These are phyloP conservation scores for Nicotiana sylvestris DNA, from an alignment of 257 asterid genomes.

Conservation along the genomic window DNA sequence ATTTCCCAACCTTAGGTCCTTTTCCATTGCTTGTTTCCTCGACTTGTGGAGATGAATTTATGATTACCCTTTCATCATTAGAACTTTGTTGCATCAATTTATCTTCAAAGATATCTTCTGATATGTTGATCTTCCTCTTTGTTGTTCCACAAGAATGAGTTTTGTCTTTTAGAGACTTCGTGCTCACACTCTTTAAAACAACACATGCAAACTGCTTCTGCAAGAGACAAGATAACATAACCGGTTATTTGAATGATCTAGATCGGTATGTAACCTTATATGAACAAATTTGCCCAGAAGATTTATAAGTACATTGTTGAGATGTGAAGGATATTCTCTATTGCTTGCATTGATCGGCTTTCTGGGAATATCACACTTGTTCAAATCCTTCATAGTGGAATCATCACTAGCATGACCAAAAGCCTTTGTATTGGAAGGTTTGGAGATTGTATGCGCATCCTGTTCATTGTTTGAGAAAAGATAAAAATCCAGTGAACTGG, in stretches of 20 bases:
- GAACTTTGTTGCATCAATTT: constrained; percentile 9
- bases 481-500: not conserved
- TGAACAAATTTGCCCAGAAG: not conserved
- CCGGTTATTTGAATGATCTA: not conserved
- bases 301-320: constrained; percentile 21
- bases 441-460: constrained; percentile 3
- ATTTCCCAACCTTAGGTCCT: constrained; percentile 28
- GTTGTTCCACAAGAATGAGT: constrained; percentile 19
- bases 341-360: constrained; percentile 16
- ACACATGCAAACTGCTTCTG: constrained; percentile 23
- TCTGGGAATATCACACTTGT: constrained; percentile 8
- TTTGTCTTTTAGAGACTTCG: constrained; percentile 11
- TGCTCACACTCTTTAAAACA: constrained; percentile 20
- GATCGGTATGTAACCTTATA: not conserved
- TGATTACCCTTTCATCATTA: constrained; percentile 19
- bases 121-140: constrained; percentile 9
- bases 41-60: constrained; percentile 14
- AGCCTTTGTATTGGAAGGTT: constrained; percentile 12
- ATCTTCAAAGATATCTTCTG: constrained; percentile 14
- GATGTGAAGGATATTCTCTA: constrained; percentile 1
- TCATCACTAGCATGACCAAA: constrained; percentile 7
- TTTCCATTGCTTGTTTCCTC: constrained; percentile 16
- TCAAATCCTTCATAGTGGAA: constrained; percentile 11
- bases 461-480: constrained; percentile 10
- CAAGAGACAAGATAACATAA: not conserved